Percentiles rank a stretch among this genome's conserved stretches.
Evolutionary conservation across 2,329 filamentous ascomycete species (phyloP).

Genomic region (Stachybotrys chlorohalonatus): DNA sequence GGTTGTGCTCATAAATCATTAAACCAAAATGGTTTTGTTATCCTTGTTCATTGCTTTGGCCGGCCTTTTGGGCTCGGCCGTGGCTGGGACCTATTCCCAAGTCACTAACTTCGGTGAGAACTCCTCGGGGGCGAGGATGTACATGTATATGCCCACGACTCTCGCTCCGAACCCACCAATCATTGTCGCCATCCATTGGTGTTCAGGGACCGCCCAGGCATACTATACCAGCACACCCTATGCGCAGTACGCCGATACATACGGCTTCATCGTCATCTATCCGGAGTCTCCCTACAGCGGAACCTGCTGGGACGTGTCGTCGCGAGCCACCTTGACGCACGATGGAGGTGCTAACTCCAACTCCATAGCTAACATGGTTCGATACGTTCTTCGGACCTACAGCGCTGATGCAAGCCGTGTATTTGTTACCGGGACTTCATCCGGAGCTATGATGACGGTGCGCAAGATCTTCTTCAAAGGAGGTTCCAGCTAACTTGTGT

Average conservation of each 20-base stretch:
- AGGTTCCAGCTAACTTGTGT: constrained; percentile 4
- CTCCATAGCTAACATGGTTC: constrained; percentile 45
- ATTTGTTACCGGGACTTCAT: constrained; percentile 32
- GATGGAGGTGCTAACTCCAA: constrained; percentile 41
- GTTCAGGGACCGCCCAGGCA: constrained; percentile 40
- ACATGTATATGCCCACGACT: constrained; percentile 24
- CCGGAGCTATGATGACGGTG: constrained; percentile 15
- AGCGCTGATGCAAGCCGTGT: constrained; percentile 35
- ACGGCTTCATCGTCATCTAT: constrained; percentile 46
- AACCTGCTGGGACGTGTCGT: constrained; percentile 52
- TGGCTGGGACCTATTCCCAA: constrained; percentile 6
- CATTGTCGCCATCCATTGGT: constrained; percentile 48
- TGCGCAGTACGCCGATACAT: constrained; percentile 39
- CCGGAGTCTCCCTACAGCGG: constrained; percentile 28
- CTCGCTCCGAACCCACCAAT: constrained; percentile 34
- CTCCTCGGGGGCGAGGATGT: constrained; percentile 10
- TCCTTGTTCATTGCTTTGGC: background rate
- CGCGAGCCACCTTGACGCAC: constrained; percentile 36
- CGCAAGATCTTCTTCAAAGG: constrained; percentile 1
- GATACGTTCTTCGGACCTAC: constrained; percentile 37
- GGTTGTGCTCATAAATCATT: background rate
- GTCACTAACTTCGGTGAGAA: constrained; percentile 9
- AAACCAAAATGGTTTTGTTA: background rate
- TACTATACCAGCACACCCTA: constrained; percentile 44
- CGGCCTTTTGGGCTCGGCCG: background rate